Percentiles rank a stretch among this genome's conserved stretches.
Evolutionary conservation across 495 filamentous ascomycete species (phyloP).

Genomic region (Elasticomyces elasticus): DNA sequence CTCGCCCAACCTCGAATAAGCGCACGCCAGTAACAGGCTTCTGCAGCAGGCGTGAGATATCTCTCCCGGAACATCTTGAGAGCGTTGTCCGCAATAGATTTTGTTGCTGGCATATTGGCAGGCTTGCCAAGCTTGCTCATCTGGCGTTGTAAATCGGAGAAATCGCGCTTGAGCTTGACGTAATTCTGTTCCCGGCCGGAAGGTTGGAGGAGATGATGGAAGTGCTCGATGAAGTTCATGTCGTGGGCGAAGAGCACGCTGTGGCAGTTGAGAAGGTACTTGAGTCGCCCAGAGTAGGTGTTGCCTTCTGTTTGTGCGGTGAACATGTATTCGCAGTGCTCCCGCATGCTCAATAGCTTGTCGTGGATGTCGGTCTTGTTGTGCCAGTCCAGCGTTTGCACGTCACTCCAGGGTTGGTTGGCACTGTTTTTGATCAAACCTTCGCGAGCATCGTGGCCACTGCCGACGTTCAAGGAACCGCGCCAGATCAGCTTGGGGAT

Average conservation of each 20-base stretch:
- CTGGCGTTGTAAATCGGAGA: conserved; percentile 19
- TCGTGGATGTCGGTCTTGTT: conserved; percentile 7
- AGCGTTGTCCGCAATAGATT: conserved; percentile 23
- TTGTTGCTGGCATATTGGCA: conserved; percentile 4
- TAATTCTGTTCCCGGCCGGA: conserved; percentile 23
- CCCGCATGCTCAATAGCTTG: conserved; percentile 14
- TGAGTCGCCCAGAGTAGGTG: conserved; percentile 24
- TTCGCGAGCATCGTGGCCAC: conserved; percentile 7
- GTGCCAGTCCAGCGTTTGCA: conserved; percentile 31
- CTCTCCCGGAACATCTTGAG: conserved; percentile 23
- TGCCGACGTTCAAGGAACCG: conserved; percentile 9
- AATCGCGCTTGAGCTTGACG: conserved; percentile 25
- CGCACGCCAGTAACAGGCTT: conserved; percentile 28
- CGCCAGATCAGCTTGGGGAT: conserved; percentile 24
- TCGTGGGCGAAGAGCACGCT: conserved; percentile 22
- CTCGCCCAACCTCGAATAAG: conserved; percentile 22
- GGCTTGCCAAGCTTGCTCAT: conserved; percentile 16
- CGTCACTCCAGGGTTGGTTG: conserved; percentile 24
- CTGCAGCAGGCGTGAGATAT: conserved; percentile 28
- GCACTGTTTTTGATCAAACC: conserved; percentile 12
- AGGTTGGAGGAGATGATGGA: conserved; percentile 23
- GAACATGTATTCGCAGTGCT: conserved; percentile 26
- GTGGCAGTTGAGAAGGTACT: conserved; percentile 27
- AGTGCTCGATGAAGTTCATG: conserved; percentile 18
- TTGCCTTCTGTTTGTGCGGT: conserved; percentile 26